A percentile compares a stretch with the other conserved stretches of the same genome.
Conservation (phyloP, 1,139 yeast species). For the Yamadazyma spencermartinsiae region DNA sequence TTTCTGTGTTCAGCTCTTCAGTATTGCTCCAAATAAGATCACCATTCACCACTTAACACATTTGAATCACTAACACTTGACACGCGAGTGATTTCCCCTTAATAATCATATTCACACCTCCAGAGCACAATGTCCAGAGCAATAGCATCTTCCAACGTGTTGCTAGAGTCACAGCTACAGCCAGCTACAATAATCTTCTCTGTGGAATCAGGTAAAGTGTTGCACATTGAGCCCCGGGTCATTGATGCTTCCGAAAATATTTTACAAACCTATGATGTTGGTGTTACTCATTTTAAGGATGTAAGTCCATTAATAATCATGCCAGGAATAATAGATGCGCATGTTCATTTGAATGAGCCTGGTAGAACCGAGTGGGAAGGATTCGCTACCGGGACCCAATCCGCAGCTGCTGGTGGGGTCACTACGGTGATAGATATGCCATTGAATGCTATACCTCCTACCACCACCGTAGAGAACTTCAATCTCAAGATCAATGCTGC, state of each 20-base stretch:
- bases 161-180: conserved; percentile 47
- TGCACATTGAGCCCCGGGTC: conserved; percentile 34
- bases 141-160: conserved; percentile 64
- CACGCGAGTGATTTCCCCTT: too few relatives aligned
- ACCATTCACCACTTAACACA: too few relatives aligned
- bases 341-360: conserved; percentile 92
- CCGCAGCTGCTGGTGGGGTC: conserved; percentile 94
- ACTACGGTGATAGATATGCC: conserved; percentile 98
- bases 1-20: too few relatives aligned
- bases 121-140: conserved; percentile 65
- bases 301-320: conserved; percentile 67
- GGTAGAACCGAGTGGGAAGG: conserved; percentile 98
- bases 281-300: conserved; percentile 43
- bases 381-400: conserved; percentile 86
- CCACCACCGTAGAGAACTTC: conserved; percentile 79
- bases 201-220: conserved; percentile 61
- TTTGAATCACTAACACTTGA: too few relatives aligned
- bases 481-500: conserved; percentile 77
- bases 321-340: conserved; percentile 93
- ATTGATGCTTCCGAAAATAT: conserved; percentile 26
- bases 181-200: conserved; percentile 75
- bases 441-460: conserved; percentile 91
- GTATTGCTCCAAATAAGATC: too few relatives aligned
- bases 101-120: too few relatives aligned
- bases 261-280: conserved; percentile 42